phyloP scores from a whole-genome alignment of 2,329 filamentous ascomycete genomes.

The Coleophoma crateriformis region DNA sequence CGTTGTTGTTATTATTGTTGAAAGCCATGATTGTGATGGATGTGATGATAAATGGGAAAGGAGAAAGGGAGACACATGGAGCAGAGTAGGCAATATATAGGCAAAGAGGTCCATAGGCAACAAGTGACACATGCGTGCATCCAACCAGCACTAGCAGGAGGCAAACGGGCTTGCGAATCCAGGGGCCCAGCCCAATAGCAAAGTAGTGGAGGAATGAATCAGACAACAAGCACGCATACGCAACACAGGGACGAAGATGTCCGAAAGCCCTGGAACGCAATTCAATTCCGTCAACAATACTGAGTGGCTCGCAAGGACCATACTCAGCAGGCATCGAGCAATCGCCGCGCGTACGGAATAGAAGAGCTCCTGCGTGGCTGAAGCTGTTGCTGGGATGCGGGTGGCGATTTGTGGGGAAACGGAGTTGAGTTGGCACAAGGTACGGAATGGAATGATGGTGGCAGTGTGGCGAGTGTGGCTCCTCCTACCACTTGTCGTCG shows the following conservation, averaged over 20 bases:
- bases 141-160: not conserved
- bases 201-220: not conserved
- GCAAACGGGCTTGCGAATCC: not conserved
- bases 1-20: constrained; percentile 3
- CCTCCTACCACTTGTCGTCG: constrained; percentile 15
- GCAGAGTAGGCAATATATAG: constrained; percentile 11
- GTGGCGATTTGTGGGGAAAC: not conserved
- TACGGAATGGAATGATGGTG: no score
- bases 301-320: no score
- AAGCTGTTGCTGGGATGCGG: constrained; percentile 5
- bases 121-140: not conserved
- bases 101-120: constrained; percentile 2
- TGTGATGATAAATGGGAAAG: constrained; percentile 9
- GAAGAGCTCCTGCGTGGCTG: constrained; percentile 3
- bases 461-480: constrained; percentile 6
- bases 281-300: not conserved
- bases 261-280: constrained; percentile 8
- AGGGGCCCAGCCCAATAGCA: not conserved
- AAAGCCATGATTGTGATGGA: constrained; percentile 3
- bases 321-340: not conserved
- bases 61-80: constrained; percentile 6
- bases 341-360: not conserved
- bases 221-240: constrained; percentile 11
- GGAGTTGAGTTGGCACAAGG: no score
- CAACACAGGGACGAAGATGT: constrained; percentile 8